Base-by-base conservation (phyloP, 495 filamentous ascomycete genomes). In the Tuber microsphaerosporum region DNA sequence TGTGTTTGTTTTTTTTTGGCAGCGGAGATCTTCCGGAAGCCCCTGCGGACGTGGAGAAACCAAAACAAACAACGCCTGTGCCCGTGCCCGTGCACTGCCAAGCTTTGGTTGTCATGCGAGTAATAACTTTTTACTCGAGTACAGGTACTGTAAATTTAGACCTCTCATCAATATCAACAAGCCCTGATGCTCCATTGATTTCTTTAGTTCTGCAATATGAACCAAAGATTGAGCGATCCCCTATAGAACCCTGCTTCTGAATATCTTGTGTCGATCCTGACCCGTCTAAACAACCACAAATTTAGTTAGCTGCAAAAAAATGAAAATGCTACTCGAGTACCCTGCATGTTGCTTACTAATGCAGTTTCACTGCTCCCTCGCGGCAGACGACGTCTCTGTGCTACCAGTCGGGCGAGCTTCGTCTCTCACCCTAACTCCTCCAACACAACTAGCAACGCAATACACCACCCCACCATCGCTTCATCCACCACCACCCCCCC, bases 1-100 rank as follows among this genome's bases (percentile, higher is more conserved):
- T 79, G 73, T 79, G 77, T 79, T 79, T 79, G 73, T 79, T 79
- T 75, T 79, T 79, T 78, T 74, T 78, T 79, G 77, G 74, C 45
- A 31, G 68, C 48, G 69, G 48, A 76, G 69, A 73, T 74, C 74
- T 71, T 74, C 65, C 69, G 69, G 69, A 71, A 41, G 34, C 39
- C 71, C 37, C 70, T 46, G 75, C 73, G 76, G 72, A 75, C 77
- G 44, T 22, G 71, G 48, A 71, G 42, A 37, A 45, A 78, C 72
- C 70, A 79, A 79, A 79, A 76, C 74, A 78, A 76, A 79, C 77
- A 79, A 79, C 65, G 75, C 76, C 48, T 46, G 34, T 45, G 68
- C 69, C 31, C 22, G 34, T 45, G 68, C 69, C 31, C 22, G 77
- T 45, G 77, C 77, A 75, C 77, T 73, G 77, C 74, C 77, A 73